phyloP scores from a whole-genome alignment of 2,329 filamentous ascomycete genomes.

The Fusarium buxicola region DNA sequence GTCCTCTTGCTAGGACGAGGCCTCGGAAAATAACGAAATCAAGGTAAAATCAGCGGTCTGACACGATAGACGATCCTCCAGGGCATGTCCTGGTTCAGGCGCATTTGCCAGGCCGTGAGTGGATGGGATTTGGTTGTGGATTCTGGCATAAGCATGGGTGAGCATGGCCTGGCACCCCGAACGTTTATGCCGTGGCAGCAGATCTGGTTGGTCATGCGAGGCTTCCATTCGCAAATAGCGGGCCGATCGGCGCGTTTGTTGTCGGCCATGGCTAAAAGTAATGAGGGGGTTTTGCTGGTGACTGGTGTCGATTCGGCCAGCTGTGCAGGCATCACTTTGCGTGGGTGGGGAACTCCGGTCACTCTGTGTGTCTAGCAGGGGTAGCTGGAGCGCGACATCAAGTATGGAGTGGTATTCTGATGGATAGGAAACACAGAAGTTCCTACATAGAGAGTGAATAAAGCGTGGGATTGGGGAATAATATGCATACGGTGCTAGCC shows the following conservation, averaged over 20 bases:
- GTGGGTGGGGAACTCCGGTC: constrained; percentile 16
- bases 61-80: not conserved
- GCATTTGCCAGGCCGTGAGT: constrained; percentile 16
- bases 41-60: constrained; percentile 8
- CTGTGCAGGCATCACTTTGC: constrained; percentile 16
- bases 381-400: constrained; percentile 5
- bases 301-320: constrained; percentile 15
- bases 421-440: constrained; percentile 7
- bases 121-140: constrained; percentile 19
- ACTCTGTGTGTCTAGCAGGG: constrained; percentile 17
- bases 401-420: constrained; percentile 5
- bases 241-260: constrained; percentile 31
- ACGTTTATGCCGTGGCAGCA: constrained; percentile 36
- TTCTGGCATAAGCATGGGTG: constrained; percentile 31
- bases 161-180: constrained; percentile 17
- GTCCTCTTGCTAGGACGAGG: not conserved
- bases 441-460: constrained; percentile 17
- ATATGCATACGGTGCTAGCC: not conserved
- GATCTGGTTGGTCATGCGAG: constrained; percentile 31
- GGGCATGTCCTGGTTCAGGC: constrained; percentile 1
- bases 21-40: constrained; percentile 5
- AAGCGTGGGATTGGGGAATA: constrained; percentile 15
- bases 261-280: constrained; percentile 26
- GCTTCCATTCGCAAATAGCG: constrained; percentile 25
- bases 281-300: constrained; percentile 18